Conservation (phyloP, 2,329 filamentous ascomycete species). For the Simplicillium sp. region DNA sequence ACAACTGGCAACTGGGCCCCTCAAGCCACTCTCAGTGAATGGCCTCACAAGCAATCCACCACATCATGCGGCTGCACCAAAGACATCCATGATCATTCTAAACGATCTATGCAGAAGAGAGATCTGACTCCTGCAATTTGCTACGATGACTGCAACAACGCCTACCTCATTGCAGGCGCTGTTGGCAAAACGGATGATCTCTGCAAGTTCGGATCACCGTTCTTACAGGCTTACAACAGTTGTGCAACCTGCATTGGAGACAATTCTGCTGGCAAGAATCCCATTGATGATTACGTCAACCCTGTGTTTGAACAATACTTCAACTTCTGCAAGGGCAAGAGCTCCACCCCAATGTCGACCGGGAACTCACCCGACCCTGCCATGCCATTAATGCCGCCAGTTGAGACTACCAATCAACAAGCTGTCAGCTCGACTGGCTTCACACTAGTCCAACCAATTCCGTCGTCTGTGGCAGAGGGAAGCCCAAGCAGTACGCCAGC, state of each 20-base stretch:
- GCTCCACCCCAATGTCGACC: constrained; percentile 10
- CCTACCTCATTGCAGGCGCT: constrained; percentile 31
- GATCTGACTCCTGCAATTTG: constrained; percentile 27
- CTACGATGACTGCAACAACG: constrained; percentile 42
- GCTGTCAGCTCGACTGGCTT: constrained; percentile 13
- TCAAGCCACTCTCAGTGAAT: constrained; percentile 34
- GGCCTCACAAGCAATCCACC: constrained; percentile 9
- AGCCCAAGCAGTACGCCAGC: no score
- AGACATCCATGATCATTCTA: not conserved
- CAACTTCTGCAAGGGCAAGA: constrained; percentile 29
- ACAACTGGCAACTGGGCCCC: constrained; percentile 47
- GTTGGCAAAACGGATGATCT: constrained; percentile 37
- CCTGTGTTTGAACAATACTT: constrained; percentile 33
- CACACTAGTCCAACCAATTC: constrained; percentile 8
- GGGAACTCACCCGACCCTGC: constrained; percentile 12
- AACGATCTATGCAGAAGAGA: not conserved
- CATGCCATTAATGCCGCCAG: constrained; percentile 11
- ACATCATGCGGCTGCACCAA: not conserved
- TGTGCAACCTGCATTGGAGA: constrained; percentile 34
- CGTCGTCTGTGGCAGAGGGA: no score
- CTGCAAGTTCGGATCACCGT: constrained; percentile 33
- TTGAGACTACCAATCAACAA: constrained; percentile 16
- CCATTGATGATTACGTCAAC: constrained; percentile 22
- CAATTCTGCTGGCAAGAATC: constrained; percentile 16
- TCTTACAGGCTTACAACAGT: constrained; percentile 19